phyloP scores from a whole-genome alignment of 495 filamentous ascomycete genomes.

The Bryoglossum gracile region DNA sequence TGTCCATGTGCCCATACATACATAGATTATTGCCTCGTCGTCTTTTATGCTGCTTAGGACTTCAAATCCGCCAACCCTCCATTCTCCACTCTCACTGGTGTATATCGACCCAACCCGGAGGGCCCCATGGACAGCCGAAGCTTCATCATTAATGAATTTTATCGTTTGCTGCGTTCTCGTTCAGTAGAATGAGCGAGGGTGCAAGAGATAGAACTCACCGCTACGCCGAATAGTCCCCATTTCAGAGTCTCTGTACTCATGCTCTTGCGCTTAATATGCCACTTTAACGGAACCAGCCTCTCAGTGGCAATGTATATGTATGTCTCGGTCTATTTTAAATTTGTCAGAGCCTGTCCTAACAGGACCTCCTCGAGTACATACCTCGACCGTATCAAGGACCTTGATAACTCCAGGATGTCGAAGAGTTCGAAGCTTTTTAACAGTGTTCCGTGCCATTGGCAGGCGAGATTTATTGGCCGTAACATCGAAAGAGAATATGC shows the following conservation, averaged over 20 bases:
- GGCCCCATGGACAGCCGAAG: constrained; percentile 80
- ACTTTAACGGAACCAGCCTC: constrained; percentile 72
- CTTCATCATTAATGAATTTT: constrained; percentile 94
- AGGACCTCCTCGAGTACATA: constrained; percentile 32
- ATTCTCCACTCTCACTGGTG: constrained; percentile 91
- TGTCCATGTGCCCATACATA: no score
- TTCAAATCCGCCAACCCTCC: constrained; percentile 93
- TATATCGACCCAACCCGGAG: constrained; percentile 80
- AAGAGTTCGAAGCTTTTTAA: constrained; percentile 84
- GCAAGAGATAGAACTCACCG: no score
- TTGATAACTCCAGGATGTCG: constrained; percentile 91
- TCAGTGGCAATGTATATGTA: constrained; percentile 96
- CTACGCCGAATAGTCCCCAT: constrained; percentile 85
- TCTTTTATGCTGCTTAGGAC: constrained; percentile 92
- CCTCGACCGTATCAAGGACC: constrained; percentile 90
- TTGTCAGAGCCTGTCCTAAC: constrained; percentile 1
- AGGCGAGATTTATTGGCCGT: constrained; percentile 67
- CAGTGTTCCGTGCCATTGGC: constrained; percentile 83
- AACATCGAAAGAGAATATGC: constrained; percentile 93
- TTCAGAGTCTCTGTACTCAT: constrained; percentile 84
- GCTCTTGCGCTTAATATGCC: constrained; percentile 79
- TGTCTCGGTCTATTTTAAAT: constrained; percentile 61
- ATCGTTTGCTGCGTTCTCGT: constrained; percentile 86
- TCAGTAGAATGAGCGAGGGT: no score
- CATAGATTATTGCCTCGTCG: constrained; percentile 86